Conservation (phyloP, 2,329 filamentous ascomycete genomes). For the Fusarium verticillioides region DNA sequence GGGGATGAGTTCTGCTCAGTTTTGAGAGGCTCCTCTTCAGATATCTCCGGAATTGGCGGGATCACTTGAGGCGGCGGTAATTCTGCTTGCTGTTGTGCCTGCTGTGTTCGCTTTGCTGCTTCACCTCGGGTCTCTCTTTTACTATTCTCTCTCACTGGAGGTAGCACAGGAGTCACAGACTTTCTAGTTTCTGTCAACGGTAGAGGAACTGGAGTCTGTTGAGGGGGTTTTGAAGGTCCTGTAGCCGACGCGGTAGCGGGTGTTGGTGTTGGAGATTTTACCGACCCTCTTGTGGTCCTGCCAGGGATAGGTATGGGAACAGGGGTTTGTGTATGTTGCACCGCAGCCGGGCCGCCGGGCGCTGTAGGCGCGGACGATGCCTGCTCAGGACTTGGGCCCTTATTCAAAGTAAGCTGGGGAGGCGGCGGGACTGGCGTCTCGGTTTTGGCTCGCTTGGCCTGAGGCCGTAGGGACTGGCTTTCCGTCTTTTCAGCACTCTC, state of each 20-base stretch:
- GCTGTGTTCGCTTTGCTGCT: conserved; percentile 55
- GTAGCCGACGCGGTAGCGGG: conserved; percentile 42
- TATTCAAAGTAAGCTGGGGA: conserved; percentile 49
- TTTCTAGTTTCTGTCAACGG: conserved; percentile 49
- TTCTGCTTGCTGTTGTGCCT: conserved; percentile 41
- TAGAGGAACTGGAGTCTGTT: conserved; percentile 53
- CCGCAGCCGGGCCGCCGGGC: conserved; percentile 27
- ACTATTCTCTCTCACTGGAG: conserved; percentile 46
- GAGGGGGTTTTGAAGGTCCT: conserved; percentile 47
- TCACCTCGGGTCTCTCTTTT: conserved; percentile 61
- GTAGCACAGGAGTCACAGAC: conserved; percentile 48
- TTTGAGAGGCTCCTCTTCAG: conserved; percentile 32
- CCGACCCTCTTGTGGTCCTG: conserved; percentile 44
- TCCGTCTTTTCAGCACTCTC: conserved; percentile 43
- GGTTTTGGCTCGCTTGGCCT: conserved; percentile 64
- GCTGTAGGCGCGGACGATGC: conserved; percentile 32
- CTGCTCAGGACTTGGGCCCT: conserved; percentile 41
- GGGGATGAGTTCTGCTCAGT: conserved; percentile 36
- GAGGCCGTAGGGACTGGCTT: conserved; percentile 50
- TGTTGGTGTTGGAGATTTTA: conserved; percentile 48
- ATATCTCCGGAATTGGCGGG: conserved; percentile 6
- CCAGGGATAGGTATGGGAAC: conserved; percentile 53
- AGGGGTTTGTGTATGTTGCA: conserved; percentile 54
- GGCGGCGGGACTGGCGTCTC: conserved; percentile 66
- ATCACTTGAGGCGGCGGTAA: conserved; percentile 5